phyloP scores from a whole-genome alignment of 768 basidiomycete species.

The Daedaleopsis nitida region DNA sequence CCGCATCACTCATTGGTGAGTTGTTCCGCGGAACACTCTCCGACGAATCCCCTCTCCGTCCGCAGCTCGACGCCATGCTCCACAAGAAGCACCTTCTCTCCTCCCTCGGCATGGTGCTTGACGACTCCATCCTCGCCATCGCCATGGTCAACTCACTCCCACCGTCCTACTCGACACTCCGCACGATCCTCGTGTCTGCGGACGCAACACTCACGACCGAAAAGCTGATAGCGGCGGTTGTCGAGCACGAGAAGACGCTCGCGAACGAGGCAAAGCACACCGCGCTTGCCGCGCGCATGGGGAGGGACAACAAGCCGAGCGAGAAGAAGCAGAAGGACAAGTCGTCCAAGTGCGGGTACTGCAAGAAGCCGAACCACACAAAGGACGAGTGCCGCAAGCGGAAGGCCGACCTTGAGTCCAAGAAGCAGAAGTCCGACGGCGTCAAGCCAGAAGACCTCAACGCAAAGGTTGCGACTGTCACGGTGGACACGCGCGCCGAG shows the following conservation, averaged over 20 bases:
- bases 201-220: slow-evolving; percentile 8
- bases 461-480: slow-evolving; percentile 8
- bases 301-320: neutral
- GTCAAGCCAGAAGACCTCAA: slow-evolving; percentile 2
- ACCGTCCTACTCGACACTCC: slow-evolving; percentile 22
- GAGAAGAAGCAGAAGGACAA: slow-evolving; percentile 10
- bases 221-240: slow-evolving; percentile 5
- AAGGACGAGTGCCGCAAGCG: slow-evolving; percentile 17
- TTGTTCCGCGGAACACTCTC: slow-evolving; percentile 26
- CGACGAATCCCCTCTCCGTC: slow-evolving; percentile 18
- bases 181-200: slow-evolving; percentile 23
- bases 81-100: slow-evolving; percentile 18
- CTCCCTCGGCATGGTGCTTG: slow-evolving; percentile 18
- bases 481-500: neutral
- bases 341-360: slow-evolving; percentile 14
- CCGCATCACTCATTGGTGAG: slow-evolving; percentile 27
- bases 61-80: slow-evolving; percentile 25
- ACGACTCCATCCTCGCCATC: slow-evolving; percentile 25
- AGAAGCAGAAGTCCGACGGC: slow-evolving; percentile 4
- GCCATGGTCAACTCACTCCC: slow-evolving; percentile 28
- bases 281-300: slow-evolving; percentile 1
- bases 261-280: neutral
- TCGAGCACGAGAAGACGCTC: slow-evolving; percentile 18
- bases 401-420: slow-evolving; percentile 13
- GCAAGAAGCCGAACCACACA: slow-evolving; percentile 14